Evolutionary conservation across 1,284 basidiomycete genomes (phyloP).

Genomic region (Phellopilus nigrolimitatus): DNA sequence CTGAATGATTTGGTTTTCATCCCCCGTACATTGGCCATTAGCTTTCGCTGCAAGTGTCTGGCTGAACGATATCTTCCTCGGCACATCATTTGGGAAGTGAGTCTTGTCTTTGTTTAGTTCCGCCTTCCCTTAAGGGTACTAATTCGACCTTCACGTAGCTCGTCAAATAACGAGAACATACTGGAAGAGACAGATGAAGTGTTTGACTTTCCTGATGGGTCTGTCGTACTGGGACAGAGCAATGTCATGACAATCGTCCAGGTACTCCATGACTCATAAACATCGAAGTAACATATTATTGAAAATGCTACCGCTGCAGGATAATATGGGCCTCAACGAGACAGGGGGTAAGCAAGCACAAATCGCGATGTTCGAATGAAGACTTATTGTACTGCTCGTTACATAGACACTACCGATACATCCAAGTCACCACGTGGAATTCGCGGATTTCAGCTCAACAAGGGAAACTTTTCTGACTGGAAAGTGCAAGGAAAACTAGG

Average conservation of each 20-base stretch:
- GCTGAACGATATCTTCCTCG: no score
- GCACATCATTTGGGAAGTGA: no score
- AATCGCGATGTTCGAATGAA: background rate
- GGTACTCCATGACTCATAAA: constrained; percentile 31
- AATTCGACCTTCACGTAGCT: no score
- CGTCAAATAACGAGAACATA: constrained; percentile 54
- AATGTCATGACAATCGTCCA: constrained; percentile 76
- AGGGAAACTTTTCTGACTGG: constrained; percentile 64
- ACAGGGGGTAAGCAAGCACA: constrained; percentile 37
- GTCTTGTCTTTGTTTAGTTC: no score
- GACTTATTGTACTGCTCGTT: background rate
- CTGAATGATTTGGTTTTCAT: no score
- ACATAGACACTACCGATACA: constrained; percentile 27
- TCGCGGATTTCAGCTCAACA: constrained; percentile 63
- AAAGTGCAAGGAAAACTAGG: constrained; percentile 79
- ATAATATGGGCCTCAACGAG: constrained; percentile 77
- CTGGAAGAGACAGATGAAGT: constrained; percentile 59
- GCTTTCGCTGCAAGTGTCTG: no score
- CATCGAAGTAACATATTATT: background rate
- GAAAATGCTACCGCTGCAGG: constrained; percentile 35
- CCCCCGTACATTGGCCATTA: no score
- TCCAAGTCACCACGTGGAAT: constrained; percentile 72
- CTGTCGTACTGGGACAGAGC: constrained; percentile 46
- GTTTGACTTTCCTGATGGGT: constrained; percentile 55
- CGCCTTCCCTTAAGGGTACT: no score